A percentile compares a stretch with the other conserved stretches of the same genome.
These are phyloP conservation scores for Heritiera littoralis DNA, from an alignment of 345 rosid genomes.

Conservation along the genomic window DNA sequence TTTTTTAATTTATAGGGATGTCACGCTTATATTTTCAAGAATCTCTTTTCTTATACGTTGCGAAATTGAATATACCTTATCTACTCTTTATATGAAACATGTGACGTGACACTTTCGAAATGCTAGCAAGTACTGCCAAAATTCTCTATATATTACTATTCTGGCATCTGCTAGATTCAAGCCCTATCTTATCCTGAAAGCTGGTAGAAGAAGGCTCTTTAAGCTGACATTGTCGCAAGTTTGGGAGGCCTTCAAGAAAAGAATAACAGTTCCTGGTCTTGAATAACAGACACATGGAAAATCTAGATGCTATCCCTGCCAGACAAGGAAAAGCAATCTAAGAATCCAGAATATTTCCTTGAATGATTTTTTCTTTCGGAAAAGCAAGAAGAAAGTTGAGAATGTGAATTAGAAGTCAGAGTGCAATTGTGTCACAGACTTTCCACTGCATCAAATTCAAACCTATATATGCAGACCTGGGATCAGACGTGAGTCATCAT, in stretches of 20 bases:
- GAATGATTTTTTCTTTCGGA: slow-evolving; percentile 21
- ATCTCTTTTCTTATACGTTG: too few species aligned
- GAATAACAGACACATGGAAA: slow-evolving; percentile 9
- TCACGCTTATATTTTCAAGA: too few species aligned
- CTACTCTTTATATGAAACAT: too few species aligned
- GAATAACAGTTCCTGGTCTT: not conserved
- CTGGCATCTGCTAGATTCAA: too few species aligned
- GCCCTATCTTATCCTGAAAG: too few species aligned
- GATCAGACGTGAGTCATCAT: not conserved
- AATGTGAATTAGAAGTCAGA: not conserved
- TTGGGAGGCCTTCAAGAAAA: slow-evolving; percentile 13
- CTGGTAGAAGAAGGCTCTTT: not conserved
- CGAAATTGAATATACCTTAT: too few species aligned
- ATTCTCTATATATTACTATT: too few species aligned
- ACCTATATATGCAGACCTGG: not conserved
- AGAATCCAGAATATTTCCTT: slow-evolving; percentile 25
- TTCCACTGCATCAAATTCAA: slow-evolving; percentile 42
- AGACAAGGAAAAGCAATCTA: slow-evolving; percentile 33
- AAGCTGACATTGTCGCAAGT: slow-evolving; percentile 17
- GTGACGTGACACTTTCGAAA: too few species aligned
- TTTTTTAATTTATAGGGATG: too few species aligned
- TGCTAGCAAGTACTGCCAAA: too few species aligned
- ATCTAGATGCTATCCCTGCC: slow-evolving; percentile 42
- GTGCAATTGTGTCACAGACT: slow-evolving; percentile 18
- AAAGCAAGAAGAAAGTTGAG: slow-evolving; percentile 33